Evolutionary conservation across 768 basidiomycete genomes (phyloP).

Genomic region (Saitozyma podzolica): DNA sequence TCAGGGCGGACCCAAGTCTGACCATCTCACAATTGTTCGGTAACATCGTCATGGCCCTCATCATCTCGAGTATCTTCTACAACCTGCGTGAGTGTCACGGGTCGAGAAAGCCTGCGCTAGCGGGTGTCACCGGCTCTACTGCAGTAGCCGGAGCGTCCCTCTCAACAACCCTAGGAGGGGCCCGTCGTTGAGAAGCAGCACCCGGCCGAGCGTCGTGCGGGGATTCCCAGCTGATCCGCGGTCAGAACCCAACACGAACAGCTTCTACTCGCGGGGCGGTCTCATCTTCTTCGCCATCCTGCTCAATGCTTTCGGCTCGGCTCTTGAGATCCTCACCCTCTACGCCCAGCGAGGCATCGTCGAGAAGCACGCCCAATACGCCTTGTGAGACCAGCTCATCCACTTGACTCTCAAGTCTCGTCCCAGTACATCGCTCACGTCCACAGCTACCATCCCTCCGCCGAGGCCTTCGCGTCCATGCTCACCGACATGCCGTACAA

Average conservation of each 20-base stretch:
- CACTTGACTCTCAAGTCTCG: neutral
- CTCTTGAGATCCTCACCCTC: constrained; percentile 52
- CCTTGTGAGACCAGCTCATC: constrained; percentile 20
- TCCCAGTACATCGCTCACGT: neutral
- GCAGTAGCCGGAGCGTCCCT: too few relatives aligned
- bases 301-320: constrained; percentile 59
- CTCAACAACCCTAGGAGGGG: too few relatives aligned
- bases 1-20: constrained; percentile 55
- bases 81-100: constrained; percentile 26
- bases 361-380: constrained; percentile 59
- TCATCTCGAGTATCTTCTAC: constrained; percentile 50
- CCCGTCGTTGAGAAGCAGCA: too few relatives aligned
- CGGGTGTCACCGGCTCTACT: too few relatives aligned
- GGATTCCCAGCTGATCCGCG: neutral
- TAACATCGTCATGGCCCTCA: constrained; percentile 46
- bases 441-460: constrained; percentile 58
- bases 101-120: too few relatives aligned
- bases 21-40: constrained; percentile 49
- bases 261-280: constrained; percentile 42
- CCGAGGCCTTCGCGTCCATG: constrained; percentile 51
- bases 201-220: neutral
- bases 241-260: constrained; percentile 32
- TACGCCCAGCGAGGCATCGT: constrained; percentile 56
- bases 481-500: constrained; percentile 52
- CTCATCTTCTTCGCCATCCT: constrained; percentile 59